A percentile compares a stretch with the other conserved stretches of the same genome.
Conservation (phyloP, 2,329 filamentous ascomycete genomes). For the Diaporthe vexans region DNA sequence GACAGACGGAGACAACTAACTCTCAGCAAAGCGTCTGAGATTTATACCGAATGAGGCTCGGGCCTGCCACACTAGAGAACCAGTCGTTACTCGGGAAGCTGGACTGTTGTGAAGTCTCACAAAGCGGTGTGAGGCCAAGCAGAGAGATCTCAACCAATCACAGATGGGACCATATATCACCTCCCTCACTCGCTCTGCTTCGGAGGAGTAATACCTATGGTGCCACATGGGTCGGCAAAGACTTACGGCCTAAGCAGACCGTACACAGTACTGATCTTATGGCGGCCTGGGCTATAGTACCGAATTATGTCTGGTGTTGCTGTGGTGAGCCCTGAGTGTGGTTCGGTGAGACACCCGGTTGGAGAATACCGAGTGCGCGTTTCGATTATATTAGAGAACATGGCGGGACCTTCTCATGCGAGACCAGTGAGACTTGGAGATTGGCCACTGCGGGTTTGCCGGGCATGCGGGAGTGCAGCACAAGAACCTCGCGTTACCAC, state of each 20-base stretch:
- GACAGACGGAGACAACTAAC: neutral
- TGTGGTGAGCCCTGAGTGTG: neutral
- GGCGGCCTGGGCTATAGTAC: neutral
- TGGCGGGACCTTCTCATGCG: no score
- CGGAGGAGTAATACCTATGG: neutral
- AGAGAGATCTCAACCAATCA: neutral
- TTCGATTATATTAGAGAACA: neutral
- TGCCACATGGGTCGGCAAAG: neutral
- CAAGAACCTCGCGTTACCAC: neutral
- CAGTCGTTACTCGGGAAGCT: neutral
- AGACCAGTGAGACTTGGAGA: no score
- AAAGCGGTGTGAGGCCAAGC: no score
- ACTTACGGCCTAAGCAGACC: neutral
- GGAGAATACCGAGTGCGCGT: neutral
- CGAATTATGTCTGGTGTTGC: neutral
- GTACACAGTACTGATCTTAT: neutral
- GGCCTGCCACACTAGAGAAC: neutral
- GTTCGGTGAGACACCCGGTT: conserved; percentile 7
- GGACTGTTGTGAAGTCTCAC: neutral
- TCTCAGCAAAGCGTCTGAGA: neutral
- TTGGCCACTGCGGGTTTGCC: no score
- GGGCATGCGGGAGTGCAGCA: neutral
- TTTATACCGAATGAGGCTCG: neutral
- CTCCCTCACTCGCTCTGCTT: neutral
- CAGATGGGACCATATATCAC: neutral